Conservation (phyloP, 2,329 filamentous ascomycete species). For the Trichoderma breve region DNA sequence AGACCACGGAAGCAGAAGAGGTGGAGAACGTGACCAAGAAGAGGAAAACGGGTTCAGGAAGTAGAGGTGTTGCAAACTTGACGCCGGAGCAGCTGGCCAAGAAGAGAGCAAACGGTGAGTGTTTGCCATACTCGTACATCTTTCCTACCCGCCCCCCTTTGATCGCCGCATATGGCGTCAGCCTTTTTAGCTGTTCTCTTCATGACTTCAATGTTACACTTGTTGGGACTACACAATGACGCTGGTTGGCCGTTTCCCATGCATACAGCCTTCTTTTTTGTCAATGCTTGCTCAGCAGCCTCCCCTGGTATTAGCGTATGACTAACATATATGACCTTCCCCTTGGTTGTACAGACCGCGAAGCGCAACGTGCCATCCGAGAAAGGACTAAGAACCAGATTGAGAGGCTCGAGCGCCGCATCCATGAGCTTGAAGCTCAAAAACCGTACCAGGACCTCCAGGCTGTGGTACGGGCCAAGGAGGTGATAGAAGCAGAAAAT, state of each 20-base stretch:
- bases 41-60: slow-evolving; percentile 45
- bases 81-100: slow-evolving; percentile 74
- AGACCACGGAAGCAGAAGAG: slow-evolving; percentile 7
- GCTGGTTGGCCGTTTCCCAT: not conserved
- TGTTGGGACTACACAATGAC: not conserved
- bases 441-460: slow-evolving; percentile 84
- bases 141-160: not conserved
- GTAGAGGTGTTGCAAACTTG: slow-evolving; percentile 58
- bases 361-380: slow-evolving; percentile 80
- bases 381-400: slow-evolving; percentile 81
- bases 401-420: slow-evolving; percentile 68
- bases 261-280: not conserved
- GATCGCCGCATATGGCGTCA: not conserved
- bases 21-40: slow-evolving; percentile 32
- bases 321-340: not conserved
- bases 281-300: not conserved
- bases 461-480: slow-evolving; percentile 70
- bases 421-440: slow-evolving; percentile 73
- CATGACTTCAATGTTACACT: not conserved
- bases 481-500: slow-evolving; percentile 75
- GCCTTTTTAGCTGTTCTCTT: not conserved
- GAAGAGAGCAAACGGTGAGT: slow-evolving; percentile 57
- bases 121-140: slow-evolving; percentile 16
- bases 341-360: slow-evolving; percentile 59
- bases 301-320: not conserved